Percentiles rank a stretch among this genome's conserved stretches.
phyloP scores from a whole-genome alignment of 441 rosid genomes.

The Gossypium gossypioides region DNA sequence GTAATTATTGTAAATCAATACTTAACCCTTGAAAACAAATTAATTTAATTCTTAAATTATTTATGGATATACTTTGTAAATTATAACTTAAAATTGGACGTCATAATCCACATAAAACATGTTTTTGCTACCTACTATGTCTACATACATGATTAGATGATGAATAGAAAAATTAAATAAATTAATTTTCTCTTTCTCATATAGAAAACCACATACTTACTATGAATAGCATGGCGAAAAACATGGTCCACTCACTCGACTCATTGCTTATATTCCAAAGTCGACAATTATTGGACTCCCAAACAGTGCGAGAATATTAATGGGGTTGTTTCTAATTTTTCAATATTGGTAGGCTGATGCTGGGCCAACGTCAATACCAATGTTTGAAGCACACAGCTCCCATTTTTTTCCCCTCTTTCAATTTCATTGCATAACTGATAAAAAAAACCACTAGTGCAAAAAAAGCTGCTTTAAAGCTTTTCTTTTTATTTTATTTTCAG shows the following conservation, averaged over 20 bases:
- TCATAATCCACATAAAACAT: not conserved
- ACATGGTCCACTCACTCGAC: not conserved
- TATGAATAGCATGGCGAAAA: not conserved
- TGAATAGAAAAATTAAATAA: not conserved
- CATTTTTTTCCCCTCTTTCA: not conserved
- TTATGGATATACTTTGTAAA: too few relatives aligned
- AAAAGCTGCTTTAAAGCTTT: not conserved
- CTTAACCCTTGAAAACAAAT: too few relatives aligned
- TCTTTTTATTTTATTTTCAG: not conserved
- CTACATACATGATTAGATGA: not conserved
- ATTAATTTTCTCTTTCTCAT: not conserved
- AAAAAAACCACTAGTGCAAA: not conserved
- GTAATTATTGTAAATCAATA: too few relatives aligned
- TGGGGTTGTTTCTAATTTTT: not conserved
- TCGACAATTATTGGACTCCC: not conserved
- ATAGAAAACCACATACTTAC: not conserved
- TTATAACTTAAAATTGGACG: not conserved
- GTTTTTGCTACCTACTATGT: not conserved
- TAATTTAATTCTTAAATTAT: too few relatives aligned
- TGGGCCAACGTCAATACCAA: conserved; percentile 7
- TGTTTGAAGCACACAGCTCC: not conserved
- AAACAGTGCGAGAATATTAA: conserved; percentile 1
- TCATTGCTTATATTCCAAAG: not conserved
- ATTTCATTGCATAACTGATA: not conserved
- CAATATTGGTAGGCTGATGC: conserved; percentile 18